Percentiles rank a stretch among this genome's conserved stretches.
phyloP scores from a whole-genome alignment of 208 protist genomes.

The Trypanosoma avium region DNA sequence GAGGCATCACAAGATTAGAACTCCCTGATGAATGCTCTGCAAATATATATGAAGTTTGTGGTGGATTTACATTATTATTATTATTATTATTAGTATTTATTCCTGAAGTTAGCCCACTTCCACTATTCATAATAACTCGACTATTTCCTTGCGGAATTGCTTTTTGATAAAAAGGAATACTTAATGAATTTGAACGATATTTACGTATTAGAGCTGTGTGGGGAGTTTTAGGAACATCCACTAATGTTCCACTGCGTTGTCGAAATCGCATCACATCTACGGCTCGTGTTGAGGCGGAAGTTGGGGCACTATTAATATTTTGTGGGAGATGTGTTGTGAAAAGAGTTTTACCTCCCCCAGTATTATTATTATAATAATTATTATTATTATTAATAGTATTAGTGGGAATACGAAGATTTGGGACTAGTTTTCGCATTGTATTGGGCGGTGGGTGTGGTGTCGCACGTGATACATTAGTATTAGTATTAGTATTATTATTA shows the following conservation, averaged over 20 bases:
- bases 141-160: background rate
- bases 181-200: background rate
- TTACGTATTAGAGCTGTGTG: too few relatives aligned
- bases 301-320: too few relatives aligned
- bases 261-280: background rate
- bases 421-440: background rate
- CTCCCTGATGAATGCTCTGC: background rate
- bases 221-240: background rate
- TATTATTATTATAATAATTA: too few relatives aligned
- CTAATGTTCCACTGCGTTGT: background rate
- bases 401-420: background rate
- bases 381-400: too few relatives aligned
- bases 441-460: background rate
- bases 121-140: background rate
- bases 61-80: background rate
- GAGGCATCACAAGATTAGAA: background rate
- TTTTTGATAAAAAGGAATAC: background rate
- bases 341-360: too few relatives aligned
- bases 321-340: too few relatives aligned
- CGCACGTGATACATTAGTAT: background rate
- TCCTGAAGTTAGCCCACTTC: background rate
- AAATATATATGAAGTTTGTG: constrained; percentile 3
- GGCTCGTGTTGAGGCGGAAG: too few relatives aligned
- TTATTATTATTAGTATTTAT: background rate
- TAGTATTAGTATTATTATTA: background rate